Base-by-base conservation (phyloP, 768 basidiomycete species). In the Glaciozyma antarctica region DNA sequence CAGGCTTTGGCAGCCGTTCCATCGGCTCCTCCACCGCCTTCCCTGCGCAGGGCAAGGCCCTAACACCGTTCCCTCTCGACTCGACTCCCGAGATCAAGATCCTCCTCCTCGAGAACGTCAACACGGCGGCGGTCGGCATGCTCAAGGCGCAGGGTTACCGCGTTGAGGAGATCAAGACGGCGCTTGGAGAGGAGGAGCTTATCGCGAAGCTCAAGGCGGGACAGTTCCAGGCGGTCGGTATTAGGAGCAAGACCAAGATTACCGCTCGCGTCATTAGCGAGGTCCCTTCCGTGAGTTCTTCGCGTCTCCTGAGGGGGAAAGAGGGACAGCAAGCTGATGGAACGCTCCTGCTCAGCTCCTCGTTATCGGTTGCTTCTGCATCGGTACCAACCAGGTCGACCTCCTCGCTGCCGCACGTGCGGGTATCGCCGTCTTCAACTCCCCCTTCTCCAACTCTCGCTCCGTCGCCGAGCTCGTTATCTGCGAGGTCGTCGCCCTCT, bases 391-490 rank as follows among this genome's bases (percentile, higher is more conserved):
- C 78, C 95, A 98, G 28, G 95, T 98, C 70, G 92, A 97, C 75
- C 85, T 99, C 54, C 66, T 75, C 58, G 84, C 87, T 4, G 91
- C 93, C 30, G 85, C 87, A 44, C 83, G 84, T 61, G 84, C 88
- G 60, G 95, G 95, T 64, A 88, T 99, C 70, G 90, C 94, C 34
- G 94, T 99, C 62, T 99, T 99, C 82, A 99, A 99, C 78, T 98
- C 95, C 9, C 95, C 95, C 44, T 94, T 93, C 79, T 61, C 72
- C 49, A 74, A 74, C 81, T 98, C 95, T 41, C 89, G 95, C 72
- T 98, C 95, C 1, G 95, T 99, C 61, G 95, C 95, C 48, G 95
- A 99, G 79, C 85, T 99, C 56, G 95, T 99, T 77, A 84, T 99
- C 78, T 82, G 86, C 64, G 95, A 99, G 78, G 82, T 98, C 73